A percentile compares a stretch with the other conserved stretches of the same genome.
phyloP scores from a whole-genome alignment of 192 early-diverging fungal genomes.

The Entomortierella parvispora region DNA sequence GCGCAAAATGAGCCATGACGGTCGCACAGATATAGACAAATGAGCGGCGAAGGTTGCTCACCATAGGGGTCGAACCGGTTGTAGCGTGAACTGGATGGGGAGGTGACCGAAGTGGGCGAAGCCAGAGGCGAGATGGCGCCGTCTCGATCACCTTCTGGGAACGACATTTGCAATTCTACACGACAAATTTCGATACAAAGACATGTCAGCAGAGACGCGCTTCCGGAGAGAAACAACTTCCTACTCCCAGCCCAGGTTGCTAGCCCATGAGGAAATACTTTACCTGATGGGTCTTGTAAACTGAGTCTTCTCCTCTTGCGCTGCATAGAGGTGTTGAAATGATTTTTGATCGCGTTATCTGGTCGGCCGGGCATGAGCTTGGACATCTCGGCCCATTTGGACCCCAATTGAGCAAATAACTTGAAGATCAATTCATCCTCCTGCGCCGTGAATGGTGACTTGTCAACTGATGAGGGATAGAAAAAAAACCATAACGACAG shows the following conservation, averaged over 20 bases:
- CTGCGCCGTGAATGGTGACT: conserved; percentile 43
- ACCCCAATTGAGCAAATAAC: conserved; percentile 41
- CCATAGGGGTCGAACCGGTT: conserved; percentile 50
- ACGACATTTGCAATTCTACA: conserved; percentile 39
- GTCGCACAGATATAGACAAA: no score
- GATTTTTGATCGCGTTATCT: conserved; percentile 51
- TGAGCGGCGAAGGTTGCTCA: conserved; percentile 21
- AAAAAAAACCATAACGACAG: neutral
- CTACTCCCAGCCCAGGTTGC: no score
- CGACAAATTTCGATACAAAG: neutral
- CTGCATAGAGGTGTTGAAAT: conserved; percentile 53
- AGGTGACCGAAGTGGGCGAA: conserved; percentile 37
- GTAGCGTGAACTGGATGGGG: conserved; percentile 22
- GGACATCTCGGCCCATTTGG: conserved; percentile 52
- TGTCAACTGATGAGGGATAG: conserved; percentile 24
- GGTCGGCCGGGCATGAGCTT: conserved; percentile 49
- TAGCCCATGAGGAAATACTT: neutral
- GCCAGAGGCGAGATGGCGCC: conserved; percentile 39
- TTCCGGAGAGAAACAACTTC: no score
- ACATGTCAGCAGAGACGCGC: no score
- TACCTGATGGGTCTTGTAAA: conserved; percentile 46
- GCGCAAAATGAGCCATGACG: neutral
- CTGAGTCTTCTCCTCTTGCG: conserved; percentile 46
- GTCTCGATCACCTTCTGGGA: conserved; percentile 13
- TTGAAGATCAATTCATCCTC: conserved; percentile 50